Evolutionary conservation across 441 rosid species (phyloP).

Genomic region (Geranium incanum): DNA sequence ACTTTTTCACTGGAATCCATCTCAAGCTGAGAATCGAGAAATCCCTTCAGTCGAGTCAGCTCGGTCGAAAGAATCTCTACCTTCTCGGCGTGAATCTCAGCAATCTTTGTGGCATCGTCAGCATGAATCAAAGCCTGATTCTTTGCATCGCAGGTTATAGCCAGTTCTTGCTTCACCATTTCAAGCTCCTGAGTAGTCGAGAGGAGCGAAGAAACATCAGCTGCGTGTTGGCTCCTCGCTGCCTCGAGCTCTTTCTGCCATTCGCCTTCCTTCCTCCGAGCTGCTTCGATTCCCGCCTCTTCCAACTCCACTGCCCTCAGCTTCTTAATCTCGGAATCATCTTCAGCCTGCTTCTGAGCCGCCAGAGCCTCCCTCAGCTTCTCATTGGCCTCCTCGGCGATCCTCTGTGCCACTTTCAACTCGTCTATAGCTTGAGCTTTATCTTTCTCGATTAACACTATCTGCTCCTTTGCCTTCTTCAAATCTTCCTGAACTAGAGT

Average conservation of each 20-base stretch:
- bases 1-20: conserved; percentile 43
- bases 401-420: conserved; percentile 59
- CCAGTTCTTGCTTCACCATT: conserved; percentile 56
- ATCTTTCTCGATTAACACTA: conserved; percentile 59
- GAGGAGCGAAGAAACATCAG: conserved; percentile 65
- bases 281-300: conserved; percentile 76
- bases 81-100: conserved; percentile 74
- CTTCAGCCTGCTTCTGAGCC: conserved; percentile 80
- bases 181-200: conserved; percentile 68
- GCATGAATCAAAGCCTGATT: conserved; percentile 71
- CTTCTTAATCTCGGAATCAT: conserved; percentile 66
- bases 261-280: conserved; percentile 61
- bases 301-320: conserved; percentile 78
- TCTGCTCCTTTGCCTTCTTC: conserved; percentile 69
- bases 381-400: conserved; percentile 56
- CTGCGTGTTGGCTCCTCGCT: conserved; percentile 68
- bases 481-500: conserved; percentile 61
- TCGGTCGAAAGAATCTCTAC: conserved; percentile 67
- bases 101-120: conserved; percentile 76
- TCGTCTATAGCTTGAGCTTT: conserved; percentile 55
- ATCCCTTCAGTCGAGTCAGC: conserved; percentile 47
- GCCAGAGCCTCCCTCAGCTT: conserved; percentile 72
- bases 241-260: conserved; percentile 65
- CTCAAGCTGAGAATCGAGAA: conserved; percentile 58
- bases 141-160: conserved; percentile 68